Evolutionary conservation across 257 asterid genomes (phyloP).

Genomic region (Capsicum pubescens): DNA sequence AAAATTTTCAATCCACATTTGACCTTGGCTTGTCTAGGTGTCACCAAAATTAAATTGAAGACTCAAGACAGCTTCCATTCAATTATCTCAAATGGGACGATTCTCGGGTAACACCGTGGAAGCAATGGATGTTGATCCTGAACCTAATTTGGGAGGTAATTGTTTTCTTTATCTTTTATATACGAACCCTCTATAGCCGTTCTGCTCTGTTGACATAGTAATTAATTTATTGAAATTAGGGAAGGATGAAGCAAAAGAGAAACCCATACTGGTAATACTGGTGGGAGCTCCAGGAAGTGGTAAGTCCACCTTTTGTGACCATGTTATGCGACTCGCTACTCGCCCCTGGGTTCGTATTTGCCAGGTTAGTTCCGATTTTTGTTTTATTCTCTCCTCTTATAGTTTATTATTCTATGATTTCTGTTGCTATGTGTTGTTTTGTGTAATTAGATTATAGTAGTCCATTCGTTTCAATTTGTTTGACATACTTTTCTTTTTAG

Average conservation of each 20-base stretch:
- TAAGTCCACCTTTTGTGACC: constrained; percentile 85
- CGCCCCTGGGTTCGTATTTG: constrained; percentile 89
- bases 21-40: too few relatives aligned
- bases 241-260: constrained; percentile 42
- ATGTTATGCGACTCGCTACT: constrained; percentile 55
- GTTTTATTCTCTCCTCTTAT: background rate
- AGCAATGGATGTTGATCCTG: constrained; percentile 64
- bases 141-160: constrained; percentile 45
- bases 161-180: background rate
- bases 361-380: constrained; percentile 58
- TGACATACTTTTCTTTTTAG: too few relatives aligned
- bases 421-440: too few relatives aligned
- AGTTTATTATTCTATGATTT: background rate
- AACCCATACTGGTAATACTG: constrained; percentile 55
- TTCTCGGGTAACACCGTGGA: constrained; percentile 37
- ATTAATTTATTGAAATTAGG: constrained; percentile 21
- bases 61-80: too few relatives aligned
- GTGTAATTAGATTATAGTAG: too few relatives aligned
- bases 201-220: background rate
- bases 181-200: background rate
- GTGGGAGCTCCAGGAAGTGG: constrained; percentile 98
- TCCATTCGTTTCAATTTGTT: too few relatives aligned
- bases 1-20: too few relatives aligned
- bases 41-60: too few relatives aligned
- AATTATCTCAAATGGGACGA: too few relatives aligned